Percentiles rank a stretch among this genome's conserved stretches.
Conservation (phyloP, 2,329 filamentous ascomycete species). For the Arthrocladium fulminans region DNA sequence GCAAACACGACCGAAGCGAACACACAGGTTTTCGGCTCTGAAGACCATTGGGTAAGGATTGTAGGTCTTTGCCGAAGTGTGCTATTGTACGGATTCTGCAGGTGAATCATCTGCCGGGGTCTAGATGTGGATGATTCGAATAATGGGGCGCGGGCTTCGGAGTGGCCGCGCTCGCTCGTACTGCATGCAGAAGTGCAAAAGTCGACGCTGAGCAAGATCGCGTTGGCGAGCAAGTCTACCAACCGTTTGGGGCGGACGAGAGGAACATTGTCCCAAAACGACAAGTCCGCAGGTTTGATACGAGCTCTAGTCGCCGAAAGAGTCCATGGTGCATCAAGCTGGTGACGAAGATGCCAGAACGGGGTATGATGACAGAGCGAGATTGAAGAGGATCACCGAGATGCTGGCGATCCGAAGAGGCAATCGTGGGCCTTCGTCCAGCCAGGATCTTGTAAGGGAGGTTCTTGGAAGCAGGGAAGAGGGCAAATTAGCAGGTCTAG, state of each 20-base stretch:
- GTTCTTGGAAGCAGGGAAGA: neutral
- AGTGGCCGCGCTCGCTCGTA: neutral
- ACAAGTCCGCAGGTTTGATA: neutral
- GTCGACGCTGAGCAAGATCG: neutral
- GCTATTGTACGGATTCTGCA: too few relatives aligned
- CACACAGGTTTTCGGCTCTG: too few relatives aligned
- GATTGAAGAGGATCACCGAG: neutral
- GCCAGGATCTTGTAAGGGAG: neutral
- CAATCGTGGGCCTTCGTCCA: neutral
- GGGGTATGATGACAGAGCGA: neutral
- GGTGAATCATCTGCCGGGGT: neutral
- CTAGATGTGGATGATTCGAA: neutral
- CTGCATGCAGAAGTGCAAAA: neutral
- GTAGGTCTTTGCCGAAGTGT: too few relatives aligned
- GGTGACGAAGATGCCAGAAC: neutral
- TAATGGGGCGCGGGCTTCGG: neutral
- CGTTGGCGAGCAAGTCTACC: neutral
- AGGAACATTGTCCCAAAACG: neutral
- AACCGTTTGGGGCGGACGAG: neutral
- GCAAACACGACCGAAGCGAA: too few relatives aligned
- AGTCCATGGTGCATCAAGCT: neutral
- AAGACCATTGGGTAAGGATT: too few relatives aligned
- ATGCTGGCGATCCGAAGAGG: neutral
- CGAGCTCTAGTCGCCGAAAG: neutral
- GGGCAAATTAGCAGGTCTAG: conserved; percentile 10